Evolutionary conservation across 257 asterid genomes (phyloP), one percentile per base, ranked within the genome.

Genomic region (Rubia yunnanensis): DNA sequence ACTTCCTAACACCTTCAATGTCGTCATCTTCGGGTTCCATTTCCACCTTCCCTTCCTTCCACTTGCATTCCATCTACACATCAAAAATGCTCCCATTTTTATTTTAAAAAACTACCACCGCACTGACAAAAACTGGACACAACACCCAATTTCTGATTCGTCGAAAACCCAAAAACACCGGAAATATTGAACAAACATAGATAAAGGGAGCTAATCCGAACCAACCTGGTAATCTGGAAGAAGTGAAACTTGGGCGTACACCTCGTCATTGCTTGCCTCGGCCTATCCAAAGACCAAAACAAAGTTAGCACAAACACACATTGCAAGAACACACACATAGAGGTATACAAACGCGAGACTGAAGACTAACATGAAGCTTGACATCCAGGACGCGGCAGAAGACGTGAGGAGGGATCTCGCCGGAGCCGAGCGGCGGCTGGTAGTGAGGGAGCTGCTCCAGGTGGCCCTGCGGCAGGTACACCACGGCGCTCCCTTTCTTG

Each of bases 381-480:
- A 94, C 95, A 79, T 90, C 96, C 27, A 94, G 76, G 66, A 94
- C 96, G 58, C 99, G 95, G 66, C 98, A 90, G 63, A 90, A 90
- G 0, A 94, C 88, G 61, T 94, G 96, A 24, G 96, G 89, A 62
- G 95, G 89, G 41, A 94, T 88, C 81, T 86, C 84, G 57, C 34
- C 74, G 0, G 10, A 44, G 11, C 80, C 78, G 0, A 74, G 56
- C 59, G 88, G 76, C 14, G 88, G 82, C n/a, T 53, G 72, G 85
- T 62, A n/a, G n/a, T 86, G 88, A 46, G 84, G 84, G 34, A 90
- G 82, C 63, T 75, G 88, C 26, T 90, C 95, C 67, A 90, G 62
- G 80, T 94, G 99, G 10, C 99, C 98, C 78, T 94, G 99, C 13
- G 98, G 96, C 17, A 94, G 77, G 78, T 88, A 94, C 68, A 94